Evolutionary conservation across 345 rosid species (phyloP).

Genomic region (Alliaria petiolata): DNA sequence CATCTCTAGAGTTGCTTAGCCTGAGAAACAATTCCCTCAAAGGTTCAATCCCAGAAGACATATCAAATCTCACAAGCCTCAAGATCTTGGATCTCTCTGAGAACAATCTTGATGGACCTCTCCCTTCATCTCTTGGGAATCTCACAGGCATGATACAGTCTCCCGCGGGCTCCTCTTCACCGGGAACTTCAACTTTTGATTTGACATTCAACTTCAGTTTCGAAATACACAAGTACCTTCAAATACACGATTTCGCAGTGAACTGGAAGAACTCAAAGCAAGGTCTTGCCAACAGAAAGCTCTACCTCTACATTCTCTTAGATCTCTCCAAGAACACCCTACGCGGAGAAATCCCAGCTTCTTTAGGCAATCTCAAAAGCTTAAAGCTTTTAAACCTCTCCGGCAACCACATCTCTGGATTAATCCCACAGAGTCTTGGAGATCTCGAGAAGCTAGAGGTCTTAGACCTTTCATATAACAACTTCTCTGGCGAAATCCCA

Average conservation of each 20-base stretch:
- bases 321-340: conserved; percentile 43
- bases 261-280: conserved; percentile 37
- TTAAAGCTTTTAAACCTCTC: conserved; percentile 39
- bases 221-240: rapidly evolving
- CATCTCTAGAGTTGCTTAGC: conserved; percentile 32
- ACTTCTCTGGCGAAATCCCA: conserved; percentile 32
- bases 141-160: conserved; percentile 30
- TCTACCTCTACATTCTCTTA: conserved; percentile 28
- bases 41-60: conserved; percentile 30
- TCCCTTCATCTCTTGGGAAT: conserved; percentile 36
- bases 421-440: conserved; percentile 30
- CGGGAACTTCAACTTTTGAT: too few species aligned
- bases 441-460: conserved; percentile 26
- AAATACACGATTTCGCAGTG: conserved; percentile 14
- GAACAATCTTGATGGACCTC: conserved; percentile 29
- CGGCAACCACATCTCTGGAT: conserved; percentile 30
- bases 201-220: not conserved
- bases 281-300: conserved; percentile 16
- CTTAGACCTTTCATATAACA: conserved; percentile 42
- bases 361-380: conserved; percentile 31
- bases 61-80: conserved; percentile 34
- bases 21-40: conserved; percentile 33
- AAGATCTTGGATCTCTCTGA: conserved; percentile 36
- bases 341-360: conserved; percentile 34
- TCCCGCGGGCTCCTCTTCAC: not conserved